Evolutionary conservation across 2,329 filamentous ascomycete species (phyloP), one percentile per base, ranked within the genome.

Genomic region (Escovopsis sp.): DNA sequence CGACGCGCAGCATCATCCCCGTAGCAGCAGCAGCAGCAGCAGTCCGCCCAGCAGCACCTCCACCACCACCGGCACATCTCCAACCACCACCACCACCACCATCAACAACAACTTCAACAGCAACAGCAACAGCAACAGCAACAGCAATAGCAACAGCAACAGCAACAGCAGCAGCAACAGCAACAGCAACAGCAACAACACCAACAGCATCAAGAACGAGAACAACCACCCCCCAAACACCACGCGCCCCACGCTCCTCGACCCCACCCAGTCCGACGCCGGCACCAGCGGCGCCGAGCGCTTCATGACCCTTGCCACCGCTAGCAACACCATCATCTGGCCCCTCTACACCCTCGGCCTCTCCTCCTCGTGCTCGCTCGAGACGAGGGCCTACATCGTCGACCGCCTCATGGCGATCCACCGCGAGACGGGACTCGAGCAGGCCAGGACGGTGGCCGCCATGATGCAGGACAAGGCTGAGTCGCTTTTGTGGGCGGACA

Each of bases 251-350:
- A 58, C 58, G 7, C 45, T 66, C 10, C 49, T 61, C 19, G 58
- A 65, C 31, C 55, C 60, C 3, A 57, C 56, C 6, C 52, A 57
- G 23, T 54, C 54, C 1, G 39, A 40, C 21, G 12, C 38, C 14
- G 32, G 25, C 31, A 49, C 43, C 13, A 48, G 48, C 26, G 43
- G 48, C 29, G 58, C 61, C 1, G 57, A 58, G 38, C 54, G 63
- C 17, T 65, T 66, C 46, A 61, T 68, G 59, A 60, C 63, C 4
- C 51, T 69, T 6, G 62, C 60, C 1, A 64, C 63, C 8, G 58
- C 62, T 1, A 63, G 63, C 17, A 63, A 65, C 41, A 61, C 61
- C 13, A 56, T 66, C 8, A 58, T 69, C 27, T 68, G 63, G 64
- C 65, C 65, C 4, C 52, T 69, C 4, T 69, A 65, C 37, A 57